These are phyloP conservation scores for Helianthus annuus DNA, from an alignment of 129 eudicot genomes.

Conservation along the genomic window HanXRQr2.0-SUNRISE NC_035438.2:14151085-14151584, in stretches of 20 bases:
- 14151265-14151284: not conserved
- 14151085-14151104: not conserved
- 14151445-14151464: slow-evolving; percentile 24
- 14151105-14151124: not conserved
- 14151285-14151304: not conserved
- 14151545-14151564: not conserved
- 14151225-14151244: not conserved
- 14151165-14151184: no score
- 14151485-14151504: slow-evolving; percentile 14
- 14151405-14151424: slow-evolving; percentile 36
- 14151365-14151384: slow-evolving; percentile 21
- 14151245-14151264: not conserved
- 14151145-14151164: no score
- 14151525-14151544: not conserved
- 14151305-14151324: slow-evolving; percentile 5
- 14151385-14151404: slow-evolving; percentile 23
- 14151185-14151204: not conserved
- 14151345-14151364: not conserved
- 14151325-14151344: slow-evolving; percentile 17
- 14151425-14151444: slow-evolving; percentile 26
- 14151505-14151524: not conserved
- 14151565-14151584: not conserved
- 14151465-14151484: slow-evolving; percentile 22
- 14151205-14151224: not conserved
- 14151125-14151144: not conserved